Evolutionary conservation across 1,139 yeast genomes (phyloP).

Genomic region (Zygosaccharomyces pseudobailii): DNA sequence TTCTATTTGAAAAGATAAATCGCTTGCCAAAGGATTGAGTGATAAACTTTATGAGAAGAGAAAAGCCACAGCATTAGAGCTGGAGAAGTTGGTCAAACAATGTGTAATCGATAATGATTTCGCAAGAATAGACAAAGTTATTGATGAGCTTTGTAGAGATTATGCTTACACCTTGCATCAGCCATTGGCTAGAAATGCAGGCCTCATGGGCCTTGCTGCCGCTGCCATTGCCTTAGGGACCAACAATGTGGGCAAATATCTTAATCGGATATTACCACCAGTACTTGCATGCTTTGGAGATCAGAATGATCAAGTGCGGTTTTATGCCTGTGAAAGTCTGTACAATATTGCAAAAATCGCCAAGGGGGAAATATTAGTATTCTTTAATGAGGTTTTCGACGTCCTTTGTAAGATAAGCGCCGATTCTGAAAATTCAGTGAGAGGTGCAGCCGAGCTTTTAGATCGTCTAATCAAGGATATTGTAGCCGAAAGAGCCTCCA

Average conservation of each 20-base stretch:
- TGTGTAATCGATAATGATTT: conserved; percentile 65
- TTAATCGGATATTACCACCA: conserved; percentile 86
- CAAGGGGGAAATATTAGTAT: conserved; percentile 84
- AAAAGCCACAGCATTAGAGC: conserved; percentile 87
- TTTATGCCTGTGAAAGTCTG: conserved; percentile 94
- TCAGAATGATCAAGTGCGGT: conserved; percentile 92
- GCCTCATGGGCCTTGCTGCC: conserved; percentile 72
- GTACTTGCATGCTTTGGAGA: conserved; percentile 95
- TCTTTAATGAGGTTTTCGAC: conserved; percentile 93
- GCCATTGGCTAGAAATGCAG: conserved; percentile 73
- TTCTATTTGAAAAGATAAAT: conserved; percentile 47
- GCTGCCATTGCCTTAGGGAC: conserved; percentile 74
- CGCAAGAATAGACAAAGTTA: conserved; percentile 62
- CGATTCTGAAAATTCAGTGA: conserved; percentile 86
- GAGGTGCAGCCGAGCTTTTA: conserved; percentile 91
- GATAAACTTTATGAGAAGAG: conserved; percentile 93
- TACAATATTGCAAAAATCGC: conserved; percentile 97
- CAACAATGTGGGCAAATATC: conserved; percentile 61
- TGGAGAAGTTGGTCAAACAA: conserved; percentile 74
- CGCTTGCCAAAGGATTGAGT: conserved; percentile 75
- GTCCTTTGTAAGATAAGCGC: conserved; percentile 86
- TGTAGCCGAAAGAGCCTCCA: conserved; percentile 91
- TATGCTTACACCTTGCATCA: conserved; percentile 74
- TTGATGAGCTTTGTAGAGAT: conserved; percentile 62
- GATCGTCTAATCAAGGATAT: conserved; percentile 91